Evolutionary conservation across 345 rosid species (phyloP), one percentile per base, ranked within the genome.

Genomic region (Citrus inodora): DNA sequence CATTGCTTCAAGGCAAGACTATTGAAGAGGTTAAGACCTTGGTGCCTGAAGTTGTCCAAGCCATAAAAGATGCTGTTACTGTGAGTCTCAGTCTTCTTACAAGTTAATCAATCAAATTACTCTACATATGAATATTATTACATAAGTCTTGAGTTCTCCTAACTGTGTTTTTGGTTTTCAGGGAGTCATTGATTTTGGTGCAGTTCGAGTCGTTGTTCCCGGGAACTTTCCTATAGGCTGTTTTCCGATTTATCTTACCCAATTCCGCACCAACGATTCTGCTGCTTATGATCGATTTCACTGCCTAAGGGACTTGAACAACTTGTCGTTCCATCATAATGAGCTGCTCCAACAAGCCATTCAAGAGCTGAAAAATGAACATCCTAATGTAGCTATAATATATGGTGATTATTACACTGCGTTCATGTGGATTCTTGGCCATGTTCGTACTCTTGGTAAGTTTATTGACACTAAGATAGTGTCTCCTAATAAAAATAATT

Each of bases 31-130:
- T 71, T 10, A 81, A 74, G 73, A 66, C 56, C 72, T 33, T 80
- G 81, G 78, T 77, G 4, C 89, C 87, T 19, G 40, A 82, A 19
- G 86, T 84, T 7, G 86, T 87, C 16, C 72, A 80, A 82, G 79
- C 82, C 71, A 82, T 82, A 22, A 74, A 71, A 17, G 74, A 80
- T 33, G 79, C 82, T 19, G 78, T 79, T 59, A 77, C 32, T 13
- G 75, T 81, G 13, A n/a, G 37, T 42, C 4, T 30, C 1, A 9
- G 16, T 17, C 4, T 48, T 32, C 6, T 6, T 30, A 4, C 16
- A 46, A 46, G 13, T 46, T 46, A 46, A 19, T 14, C 8, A 14
- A 25, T 19, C 1, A 21, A 10, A 37, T 28, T 48, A 1, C 17
- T 46, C 17, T 13, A 0, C 51, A 0, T 13, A 13, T 1, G 51